These are phyloP conservation scores for Scytalidium sp. DNA, from an alignment of 2,329 filamentous ascomycete genomes.

Conservation along the genomic window DNA sequence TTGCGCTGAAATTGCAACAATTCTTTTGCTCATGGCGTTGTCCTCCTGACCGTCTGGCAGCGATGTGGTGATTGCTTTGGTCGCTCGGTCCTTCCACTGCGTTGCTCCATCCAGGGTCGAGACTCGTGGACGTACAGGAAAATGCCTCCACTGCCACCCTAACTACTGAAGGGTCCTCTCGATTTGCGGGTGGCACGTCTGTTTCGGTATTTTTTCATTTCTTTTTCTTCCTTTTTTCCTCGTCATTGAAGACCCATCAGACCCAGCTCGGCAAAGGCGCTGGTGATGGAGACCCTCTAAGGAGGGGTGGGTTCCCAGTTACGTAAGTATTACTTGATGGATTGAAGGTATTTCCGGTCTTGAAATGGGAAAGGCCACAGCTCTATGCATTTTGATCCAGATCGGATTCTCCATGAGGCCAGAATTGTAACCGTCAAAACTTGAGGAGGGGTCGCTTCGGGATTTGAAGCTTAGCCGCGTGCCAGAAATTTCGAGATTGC, in stretches of 20 bases:
- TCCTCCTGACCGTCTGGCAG: too few species aligned
- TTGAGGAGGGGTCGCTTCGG: too few species aligned
- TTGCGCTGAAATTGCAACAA: background rate
- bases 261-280: background rate
- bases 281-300: background rate
- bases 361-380: background rate
- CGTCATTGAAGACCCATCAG: background rate
- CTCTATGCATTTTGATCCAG: too few species aligned
- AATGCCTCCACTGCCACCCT: too few species aligned
- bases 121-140: too few species aligned
- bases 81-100: background rate
- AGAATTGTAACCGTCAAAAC: too few species aligned
- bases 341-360: background rate
- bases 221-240: background rate
- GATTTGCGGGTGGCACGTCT: background rate
- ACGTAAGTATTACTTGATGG: background rate
- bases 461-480: background rate
- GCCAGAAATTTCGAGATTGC: too few species aligned
- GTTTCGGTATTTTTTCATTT: background rate
- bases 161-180: background rate
- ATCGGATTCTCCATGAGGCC: too few species aligned
- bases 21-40: background rate
- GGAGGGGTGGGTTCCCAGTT: background rate
- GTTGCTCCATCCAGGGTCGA: too few species aligned
- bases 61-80: too few species aligned